Percentiles rank a stretch among this genome's conserved stretches.
Evolutionary conservation across 2,329 filamentous ascomycete species (phyloP).

Genomic region (Parasarocladium wereldwijsianum): DNA sequence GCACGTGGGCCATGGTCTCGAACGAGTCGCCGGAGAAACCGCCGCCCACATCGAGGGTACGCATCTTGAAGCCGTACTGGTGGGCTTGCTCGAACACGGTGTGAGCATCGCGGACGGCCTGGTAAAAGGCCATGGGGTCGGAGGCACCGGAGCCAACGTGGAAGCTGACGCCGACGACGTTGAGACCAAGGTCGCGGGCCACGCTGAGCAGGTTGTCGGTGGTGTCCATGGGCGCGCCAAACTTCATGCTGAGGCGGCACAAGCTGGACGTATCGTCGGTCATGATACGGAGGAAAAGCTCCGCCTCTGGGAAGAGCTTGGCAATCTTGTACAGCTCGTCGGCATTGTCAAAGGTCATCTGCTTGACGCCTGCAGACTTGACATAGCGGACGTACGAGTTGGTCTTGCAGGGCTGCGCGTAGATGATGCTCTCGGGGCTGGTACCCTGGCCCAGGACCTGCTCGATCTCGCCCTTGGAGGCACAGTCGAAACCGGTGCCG

Average conservation of each 20-base stretch:
- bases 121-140: conserved; percentile 80
- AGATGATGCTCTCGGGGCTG: conserved; percentile 85
- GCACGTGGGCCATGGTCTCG: conserved; percentile 71
- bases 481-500: conserved; percentile 94
- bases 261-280: conserved; percentile 92
- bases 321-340: conserved; percentile 98
- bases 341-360: conserved; percentile 99
- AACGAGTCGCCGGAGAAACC: conserved; percentile 88
- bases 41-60: conserved; percentile 85
- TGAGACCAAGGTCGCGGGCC: conserved; percentile 70
- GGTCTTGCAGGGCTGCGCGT: conserved; percentile 98
- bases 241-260: conserved; percentile 94
- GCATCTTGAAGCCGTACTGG: conserved; percentile 62
- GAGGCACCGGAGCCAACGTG: conserved; percentile 94
- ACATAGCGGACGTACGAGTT: conserved; percentile 94
- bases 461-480: conserved; percentile 94
- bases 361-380: conserved; percentile 68
- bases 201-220: conserved; percentile 64
- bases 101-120: conserved; percentile 81
- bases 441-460: conserved; percentile 73
- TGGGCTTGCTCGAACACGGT: conserved; percentile 76
- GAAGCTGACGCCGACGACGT: conserved; percentile 92
- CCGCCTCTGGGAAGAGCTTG: conserved; percentile 73
- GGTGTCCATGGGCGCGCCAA: conserved; percentile 77
- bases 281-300: conserved; percentile 86